These are phyloP conservation scores for Neurospora terricola DNA, from an alignment of 495 filamentous ascomycete genomes.

Conservation along the genomic window DNA sequence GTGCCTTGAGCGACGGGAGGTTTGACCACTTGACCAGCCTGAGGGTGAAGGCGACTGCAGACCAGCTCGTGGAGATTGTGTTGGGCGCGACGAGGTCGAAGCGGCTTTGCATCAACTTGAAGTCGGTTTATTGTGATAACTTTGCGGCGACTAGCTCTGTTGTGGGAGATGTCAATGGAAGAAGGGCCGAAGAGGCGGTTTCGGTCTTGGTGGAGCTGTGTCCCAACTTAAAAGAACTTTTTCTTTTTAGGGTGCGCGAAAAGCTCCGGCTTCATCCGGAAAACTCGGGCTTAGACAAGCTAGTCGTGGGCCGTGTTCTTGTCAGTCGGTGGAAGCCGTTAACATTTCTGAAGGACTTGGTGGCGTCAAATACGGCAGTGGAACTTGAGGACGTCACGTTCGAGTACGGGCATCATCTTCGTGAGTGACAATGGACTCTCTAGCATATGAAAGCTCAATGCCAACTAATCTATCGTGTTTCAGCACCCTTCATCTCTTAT, in stretches of 20 bases:
- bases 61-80: neutral
- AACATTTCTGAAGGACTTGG: neutral
- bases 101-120: neutral
- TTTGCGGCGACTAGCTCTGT: neutral
- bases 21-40: neutral
- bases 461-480: neutral
- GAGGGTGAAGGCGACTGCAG: neutral
- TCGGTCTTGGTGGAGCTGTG: neutral
- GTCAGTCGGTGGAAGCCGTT: neutral
- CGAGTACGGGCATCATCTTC: neutral
- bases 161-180: neutral
- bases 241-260: neutral
- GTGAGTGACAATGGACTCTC: neutral
- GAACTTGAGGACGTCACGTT: neutral
- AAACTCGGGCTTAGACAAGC: neutral
- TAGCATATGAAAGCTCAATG: neutral
- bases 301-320: rapidly evolving
- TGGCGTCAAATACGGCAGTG: neutral
- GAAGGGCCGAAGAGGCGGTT: neutral
- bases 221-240: neutral
- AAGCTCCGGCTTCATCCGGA: neutral
- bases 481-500: too few species aligned
- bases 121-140: neutral
- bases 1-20: neutral
- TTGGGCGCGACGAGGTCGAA: neutral